Conservation (phyloP, 352 stramenopile genomes). For the Phytophthora foliorum region DNA sequence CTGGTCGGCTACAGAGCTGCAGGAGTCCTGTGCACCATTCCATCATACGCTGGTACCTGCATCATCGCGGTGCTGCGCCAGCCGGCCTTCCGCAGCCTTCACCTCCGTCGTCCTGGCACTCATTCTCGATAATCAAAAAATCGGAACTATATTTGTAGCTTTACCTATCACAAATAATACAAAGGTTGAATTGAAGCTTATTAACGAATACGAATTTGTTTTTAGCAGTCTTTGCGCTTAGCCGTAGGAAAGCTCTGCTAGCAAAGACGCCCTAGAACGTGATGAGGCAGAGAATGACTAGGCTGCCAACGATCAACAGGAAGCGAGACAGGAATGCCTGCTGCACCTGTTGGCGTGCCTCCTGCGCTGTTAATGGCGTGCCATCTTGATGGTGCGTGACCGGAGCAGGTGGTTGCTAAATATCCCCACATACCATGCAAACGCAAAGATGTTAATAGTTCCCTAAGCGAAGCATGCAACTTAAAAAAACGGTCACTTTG, state of each 20-base stretch:
- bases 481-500: background rate
- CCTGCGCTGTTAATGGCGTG: slow-evolving; percentile 56
- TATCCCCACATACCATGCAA: slow-evolving; percentile 1
- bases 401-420: slow-evolving; percentile 49
- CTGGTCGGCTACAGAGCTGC: too few species aligned
- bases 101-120: slow-evolving; percentile 31
- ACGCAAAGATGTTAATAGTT: background rate
- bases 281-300: slow-evolving; percentile 79
- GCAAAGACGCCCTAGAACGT: slow-evolving; percentile 48
- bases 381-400: slow-evolving; percentile 54
- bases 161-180: too few species aligned
- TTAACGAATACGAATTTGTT: too few species aligned
- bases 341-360: slow-evolving; percentile 73
- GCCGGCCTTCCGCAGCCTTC: slow-evolving; percentile 42
- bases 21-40: background rate
- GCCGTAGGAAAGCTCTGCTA: too few species aligned
- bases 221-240: too few species aligned
- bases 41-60: slow-evolving; percentile 17
- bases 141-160: background rate
- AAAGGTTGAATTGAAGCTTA: too few species aligned
- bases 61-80: slow-evolving; percentile 44
- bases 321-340: slow-evolving; percentile 79
- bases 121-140: slow-evolving; percentile 10
- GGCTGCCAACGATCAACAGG: slow-evolving; percentile 74
- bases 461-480: slow-evolving; percentile 2